Base-by-base conservation (phyloP, 352 stramenopile species). In the Pythium pectinolyticum region DNA sequence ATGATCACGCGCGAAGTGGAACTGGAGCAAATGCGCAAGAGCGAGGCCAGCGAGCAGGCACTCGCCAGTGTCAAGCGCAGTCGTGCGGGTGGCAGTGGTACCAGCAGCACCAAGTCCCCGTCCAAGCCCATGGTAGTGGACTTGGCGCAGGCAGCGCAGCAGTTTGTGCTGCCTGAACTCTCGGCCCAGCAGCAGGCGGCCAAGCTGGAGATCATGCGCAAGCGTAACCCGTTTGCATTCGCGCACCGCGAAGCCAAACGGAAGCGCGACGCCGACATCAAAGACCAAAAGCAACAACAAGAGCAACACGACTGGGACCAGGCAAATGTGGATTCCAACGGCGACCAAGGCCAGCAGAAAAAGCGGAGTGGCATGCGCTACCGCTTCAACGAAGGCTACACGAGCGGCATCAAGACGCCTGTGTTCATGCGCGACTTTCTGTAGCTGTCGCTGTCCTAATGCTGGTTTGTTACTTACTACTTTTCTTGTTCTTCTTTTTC, bases 381-480 rank as follows among this genome's bases (percentile, higher is more conserved):
- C 73, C 92, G 94, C 64, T 96, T 92, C 58, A 94, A 97, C 52
- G 86, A 97, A 75, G 90, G 90, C 39, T 95, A 93, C 72, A 96
- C 86, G 27, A 89, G 87, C 66, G 89, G 88, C 64, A 95, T 97
- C 57, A 94, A 94, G 70, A 92, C 88, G 61, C 69, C 79, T 22
- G 90, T 97, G 55, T 88, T 84, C 68, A 80, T 97, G 66, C 76
- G 82, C 52, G 90, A 97, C 68, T 86, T 96, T 54, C 69, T 96
- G 73, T 86, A 68, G 31, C 41, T 12, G 24, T 25, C 25, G n/a
- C 43, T 22, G 11, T 50, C 24, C 14, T 20, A 25, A 17, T 46
- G 19, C 5, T 20, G 5, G 19, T 46, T 7, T 46, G 19, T 46
- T 20, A 22, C 37, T 43, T 19, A 22, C 39, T 25, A 1, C 25